These are phyloP conservation scores for Actinidia chinensis DNA, from an alignment of 179 eudicot genomes.

Conservation along the genomic window DNA sequence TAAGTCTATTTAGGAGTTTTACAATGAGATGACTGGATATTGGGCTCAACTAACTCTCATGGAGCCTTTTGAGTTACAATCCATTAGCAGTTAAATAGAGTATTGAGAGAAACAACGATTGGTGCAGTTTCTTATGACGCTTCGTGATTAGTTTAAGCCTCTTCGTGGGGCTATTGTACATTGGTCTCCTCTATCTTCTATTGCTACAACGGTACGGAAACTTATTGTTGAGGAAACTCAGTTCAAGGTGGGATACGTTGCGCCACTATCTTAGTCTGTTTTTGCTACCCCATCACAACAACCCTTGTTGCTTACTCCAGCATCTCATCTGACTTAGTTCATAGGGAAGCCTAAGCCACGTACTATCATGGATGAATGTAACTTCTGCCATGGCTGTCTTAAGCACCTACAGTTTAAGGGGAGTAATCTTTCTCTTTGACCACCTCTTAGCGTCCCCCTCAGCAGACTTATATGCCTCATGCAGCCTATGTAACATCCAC, in stretches of 20 bases:
- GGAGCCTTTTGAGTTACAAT: too few relatives aligned
- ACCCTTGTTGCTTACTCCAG: background rate
- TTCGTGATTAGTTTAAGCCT: too few relatives aligned
- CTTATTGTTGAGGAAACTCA: background rate
- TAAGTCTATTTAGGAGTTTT: too few relatives aligned
- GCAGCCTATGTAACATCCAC: background rate
- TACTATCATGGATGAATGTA: background rate
- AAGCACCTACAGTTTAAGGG: background rate
- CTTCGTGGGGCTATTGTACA: too few relatives aligned
- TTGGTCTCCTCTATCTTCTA: too few relatives aligned
- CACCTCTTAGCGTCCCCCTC: background rate
- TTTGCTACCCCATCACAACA: background rate
- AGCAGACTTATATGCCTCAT: background rate
- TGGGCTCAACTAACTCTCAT: too few relatives aligned
- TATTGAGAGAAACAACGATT: too few relatives aligned
- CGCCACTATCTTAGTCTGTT: background rate
- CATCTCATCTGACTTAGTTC: background rate
- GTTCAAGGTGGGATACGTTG: background rate
- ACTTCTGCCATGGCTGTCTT: background rate
- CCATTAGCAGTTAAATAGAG: too few relatives aligned
- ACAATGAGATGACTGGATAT: too few relatives aligned
- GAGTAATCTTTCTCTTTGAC: too few relatives aligned
- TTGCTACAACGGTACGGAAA: too few relatives aligned
- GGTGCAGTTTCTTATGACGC: too few relatives aligned
- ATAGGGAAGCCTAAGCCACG: background rate